Percentiles rank a stretch among this genome's conserved stretches.
phyloP scores from a whole-genome alignment of 164 flowering plant genomes.

The Magnolia officinalis region DNA sequence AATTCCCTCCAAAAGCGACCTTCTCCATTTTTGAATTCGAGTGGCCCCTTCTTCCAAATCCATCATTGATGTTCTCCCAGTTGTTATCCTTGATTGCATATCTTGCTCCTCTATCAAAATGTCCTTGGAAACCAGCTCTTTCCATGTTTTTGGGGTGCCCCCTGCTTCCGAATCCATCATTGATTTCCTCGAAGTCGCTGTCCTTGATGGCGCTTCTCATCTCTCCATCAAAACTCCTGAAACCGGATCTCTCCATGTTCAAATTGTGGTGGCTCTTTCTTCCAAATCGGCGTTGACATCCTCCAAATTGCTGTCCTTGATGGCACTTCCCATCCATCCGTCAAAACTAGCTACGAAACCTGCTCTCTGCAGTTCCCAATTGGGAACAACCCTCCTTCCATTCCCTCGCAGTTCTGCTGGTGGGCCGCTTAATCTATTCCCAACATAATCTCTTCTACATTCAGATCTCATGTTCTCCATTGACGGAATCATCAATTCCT shows the following conservation, averaged over 20 bases:
- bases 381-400: not conserved
- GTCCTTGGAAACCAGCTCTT: not conserved
- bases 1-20: not conserved
- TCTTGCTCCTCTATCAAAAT: not conserved
- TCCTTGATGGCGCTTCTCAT: not conserved
- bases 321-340: not conserved
- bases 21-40: not conserved
- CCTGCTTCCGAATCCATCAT: no score
- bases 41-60: constrained; percentile 3
- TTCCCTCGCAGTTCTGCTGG: not conserved
- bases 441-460: not conserved
- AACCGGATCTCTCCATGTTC: no score
- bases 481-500: not conserved
- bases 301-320: not conserved
- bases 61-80: constrained; percentile 3
- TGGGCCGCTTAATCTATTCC: not conserved
- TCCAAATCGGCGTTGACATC: no score
- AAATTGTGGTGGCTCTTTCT: no score
- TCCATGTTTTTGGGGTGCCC: no score
- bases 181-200: not conserved
- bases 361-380: not conserved
- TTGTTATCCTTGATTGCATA: not conserved
- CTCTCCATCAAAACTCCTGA: not conserved
- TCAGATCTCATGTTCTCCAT: constrained; percentile 8
- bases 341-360: not conserved